phyloP scores from a whole-genome alignment of 257 asterid genomes.

The Solanum ossicruentum region DNA sequence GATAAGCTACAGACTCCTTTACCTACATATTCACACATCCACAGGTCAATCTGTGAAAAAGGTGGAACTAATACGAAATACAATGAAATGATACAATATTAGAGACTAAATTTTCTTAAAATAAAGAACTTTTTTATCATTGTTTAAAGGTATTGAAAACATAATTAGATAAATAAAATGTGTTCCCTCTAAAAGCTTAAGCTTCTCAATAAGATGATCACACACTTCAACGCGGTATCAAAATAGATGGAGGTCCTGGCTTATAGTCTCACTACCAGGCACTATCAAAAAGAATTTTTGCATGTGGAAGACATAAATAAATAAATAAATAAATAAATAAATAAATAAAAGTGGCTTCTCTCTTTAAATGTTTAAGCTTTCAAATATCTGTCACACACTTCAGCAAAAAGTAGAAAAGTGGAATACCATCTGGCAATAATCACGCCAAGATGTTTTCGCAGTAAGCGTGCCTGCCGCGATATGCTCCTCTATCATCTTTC shows the following conservation, averaged over 20 bases:
- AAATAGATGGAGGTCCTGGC: background rate
- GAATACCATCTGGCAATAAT: conserved; percentile 67
- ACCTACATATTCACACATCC: conserved; percentile 31
- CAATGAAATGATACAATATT: background rate
- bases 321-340: background rate
- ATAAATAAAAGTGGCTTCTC: background rate
- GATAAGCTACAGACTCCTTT: conserved; percentile 68
- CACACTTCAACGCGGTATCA: background rate
- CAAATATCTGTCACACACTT: background rate
- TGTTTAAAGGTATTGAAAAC: background rate
- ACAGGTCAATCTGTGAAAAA: background rate
- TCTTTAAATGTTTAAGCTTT: background rate
- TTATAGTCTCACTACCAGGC: background rate
- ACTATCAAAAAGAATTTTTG: background rate
- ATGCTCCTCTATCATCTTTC: conserved; percentile 83
- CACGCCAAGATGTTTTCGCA: conserved; percentile 88
- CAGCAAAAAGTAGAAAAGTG: background rate
- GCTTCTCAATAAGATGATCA: background rate
- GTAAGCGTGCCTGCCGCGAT: conserved; percentile 67
- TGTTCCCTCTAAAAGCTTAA: background rate
- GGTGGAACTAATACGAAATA: background rate
- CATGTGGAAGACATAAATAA: background rate
- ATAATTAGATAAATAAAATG: background rate
- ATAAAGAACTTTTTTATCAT: background rate
- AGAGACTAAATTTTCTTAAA: background rate